Evolutionary conservation across 306 rosid species (phyloP), one percentile per base, ranked within the genome.

Genomic region (Castanea mollissima): DNA sequence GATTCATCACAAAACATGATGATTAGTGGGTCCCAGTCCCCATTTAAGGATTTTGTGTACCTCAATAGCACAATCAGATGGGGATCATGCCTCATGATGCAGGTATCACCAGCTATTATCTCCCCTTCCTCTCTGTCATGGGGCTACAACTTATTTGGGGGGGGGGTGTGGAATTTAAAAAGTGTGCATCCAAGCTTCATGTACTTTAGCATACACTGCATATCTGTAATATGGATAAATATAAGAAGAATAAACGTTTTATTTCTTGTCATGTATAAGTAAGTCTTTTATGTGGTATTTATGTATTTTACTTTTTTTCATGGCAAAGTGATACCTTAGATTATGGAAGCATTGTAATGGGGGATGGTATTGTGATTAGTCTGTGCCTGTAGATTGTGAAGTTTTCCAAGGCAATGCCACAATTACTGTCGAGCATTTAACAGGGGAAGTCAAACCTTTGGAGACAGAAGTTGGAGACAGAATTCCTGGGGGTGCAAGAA

Each of bases 321-420:
- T 4, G 16, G 32, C 51, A 29, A 52, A 54, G 25, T 69, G 29
- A 76, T 77, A 73, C 71, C 73, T 76, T 84, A 78, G 82, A 87
- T 76, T 85, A 76, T 79, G 81, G 85, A 90, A 80, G 86, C 58
- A 69, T 82, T 83, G 79, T 89, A 84, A 89, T 82, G 83, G 83
- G 69, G 80, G 86, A 87, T 90, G 89, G 85, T 90, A 85, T 90
- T 95, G 90, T 91, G 89, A 89, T 89, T 91, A 95, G 99, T 95
- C 97, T 91, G 99, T 95, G 88, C 99, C 99, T 87, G 94, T 93
- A 91, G 99, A 95, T 84, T 95, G 99, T 85, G 98, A 93, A 85
- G 92, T 95, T 85, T 95, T 79, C 88, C 93, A 93, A 84, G 99
- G 99, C 69, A 83, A 52, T 88, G 99, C 98, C 20, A 93, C 99